Conservation (phyloP, 2,329 filamentous ascomycete genomes). For the Pseudogymnoascus sp. region DNA sequence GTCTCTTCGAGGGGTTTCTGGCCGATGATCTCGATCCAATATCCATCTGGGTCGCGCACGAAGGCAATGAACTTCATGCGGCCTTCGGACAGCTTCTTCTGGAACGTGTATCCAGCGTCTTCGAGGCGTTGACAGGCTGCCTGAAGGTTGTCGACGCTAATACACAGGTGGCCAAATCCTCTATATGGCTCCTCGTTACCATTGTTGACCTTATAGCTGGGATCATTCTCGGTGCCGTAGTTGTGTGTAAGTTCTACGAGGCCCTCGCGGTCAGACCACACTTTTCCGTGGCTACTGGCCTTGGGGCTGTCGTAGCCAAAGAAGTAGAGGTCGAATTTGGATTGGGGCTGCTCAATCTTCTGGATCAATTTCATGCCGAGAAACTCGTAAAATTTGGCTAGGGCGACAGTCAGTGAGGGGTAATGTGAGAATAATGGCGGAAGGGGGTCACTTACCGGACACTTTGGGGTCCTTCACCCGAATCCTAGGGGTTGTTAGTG, state of each 20-base stretch:
- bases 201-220: slow-evolving; percentile 71
- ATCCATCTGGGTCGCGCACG: slow-evolving; percentile 73
- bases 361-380: slow-evolving; percentile 80
- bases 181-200: slow-evolving; percentile 85
- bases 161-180: slow-evolving; percentile 66
- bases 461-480: slow-evolving; percentile 89
- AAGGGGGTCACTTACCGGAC: slow-evolving; percentile 44
- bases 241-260: slow-evolving; percentile 78
- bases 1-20: slow-evolving; percentile 62
- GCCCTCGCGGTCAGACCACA: slow-evolving; percentile 73
- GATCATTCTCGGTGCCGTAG: slow-evolving; percentile 83
- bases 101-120: slow-evolving; percentile 80
- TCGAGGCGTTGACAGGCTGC: slow-evolving; percentile 80
- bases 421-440: not conserved
- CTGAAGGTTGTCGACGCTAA: slow-evolving; percentile 74
- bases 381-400: slow-evolving; percentile 87
- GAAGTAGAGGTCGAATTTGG: slow-evolving; percentile 94
- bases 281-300: slow-evolving; percentile 64
- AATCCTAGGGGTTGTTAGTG: slow-evolving; percentile 49
- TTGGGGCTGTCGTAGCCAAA: slow-evolving; percentile 74
- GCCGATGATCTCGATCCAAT: slow-evolving; percentile 72
- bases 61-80: slow-evolving; percentile 82
- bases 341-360: slow-evolving; percentile 73
- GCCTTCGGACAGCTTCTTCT: slow-evolving; percentile 85
- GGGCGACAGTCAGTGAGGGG: slow-evolving; percentile 1